phyloP scores from a whole-genome alignment of 495 filamentous ascomycete species.

The Penicillium paxilli region DNA sequence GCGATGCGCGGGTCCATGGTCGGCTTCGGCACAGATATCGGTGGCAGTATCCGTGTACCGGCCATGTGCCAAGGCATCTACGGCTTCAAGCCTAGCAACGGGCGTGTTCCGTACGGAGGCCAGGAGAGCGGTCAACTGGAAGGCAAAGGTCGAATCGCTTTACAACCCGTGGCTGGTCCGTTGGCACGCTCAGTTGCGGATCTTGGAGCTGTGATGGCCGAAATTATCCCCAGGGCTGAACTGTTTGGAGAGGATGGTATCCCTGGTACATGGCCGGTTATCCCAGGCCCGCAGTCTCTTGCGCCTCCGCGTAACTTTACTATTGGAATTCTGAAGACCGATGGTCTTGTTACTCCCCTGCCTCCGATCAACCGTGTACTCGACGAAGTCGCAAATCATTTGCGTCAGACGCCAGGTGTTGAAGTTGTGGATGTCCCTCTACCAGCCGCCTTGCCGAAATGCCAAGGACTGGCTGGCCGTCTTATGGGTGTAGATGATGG shows the following conservation, averaged over 20 bases:
- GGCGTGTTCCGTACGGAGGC: slow-evolving; percentile 55
- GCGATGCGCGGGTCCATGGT: slow-evolving; percentile 61
- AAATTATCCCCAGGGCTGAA: slow-evolving; percentile 48
- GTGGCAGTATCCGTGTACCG: slow-evolving; percentile 62
- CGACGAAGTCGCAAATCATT: slow-evolving; percentile 45
- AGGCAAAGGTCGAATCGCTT: slow-evolving; percentile 37
- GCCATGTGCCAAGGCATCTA: slow-evolving; percentile 60
- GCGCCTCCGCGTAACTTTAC: slow-evolving; percentile 32
- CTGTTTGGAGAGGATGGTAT: slow-evolving; percentile 52
- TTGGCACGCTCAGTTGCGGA: slow-evolving; percentile 46
- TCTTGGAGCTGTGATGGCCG: slow-evolving; percentile 47
- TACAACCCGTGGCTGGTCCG: slow-evolving; percentile 54
- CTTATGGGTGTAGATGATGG: slow-evolving; percentile 59
- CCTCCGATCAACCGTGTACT: slow-evolving; percentile 57
- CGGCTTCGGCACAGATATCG: slow-evolving; percentile 68
- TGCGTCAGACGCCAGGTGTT: slow-evolving; percentile 45
- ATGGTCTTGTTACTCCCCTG: slow-evolving; percentile 58
- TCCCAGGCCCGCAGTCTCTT: slow-evolving; percentile 12
- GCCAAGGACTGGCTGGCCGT: slow-evolving; percentile 54
- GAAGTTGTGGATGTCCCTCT: slow-evolving; percentile 55
- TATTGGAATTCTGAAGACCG: slow-evolving; percentile 57
- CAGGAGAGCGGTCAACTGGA: slow-evolving; percentile 43
- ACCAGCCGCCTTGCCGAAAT: slow-evolving; percentile 46
- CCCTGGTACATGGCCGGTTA: slow-evolving; percentile 48
- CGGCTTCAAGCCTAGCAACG: slow-evolving; percentile 58